These are phyloP conservation scores for Collybia nuda DNA, from an alignment of 768 basidiomycete species.

Conservation along the genomic window DNA sequence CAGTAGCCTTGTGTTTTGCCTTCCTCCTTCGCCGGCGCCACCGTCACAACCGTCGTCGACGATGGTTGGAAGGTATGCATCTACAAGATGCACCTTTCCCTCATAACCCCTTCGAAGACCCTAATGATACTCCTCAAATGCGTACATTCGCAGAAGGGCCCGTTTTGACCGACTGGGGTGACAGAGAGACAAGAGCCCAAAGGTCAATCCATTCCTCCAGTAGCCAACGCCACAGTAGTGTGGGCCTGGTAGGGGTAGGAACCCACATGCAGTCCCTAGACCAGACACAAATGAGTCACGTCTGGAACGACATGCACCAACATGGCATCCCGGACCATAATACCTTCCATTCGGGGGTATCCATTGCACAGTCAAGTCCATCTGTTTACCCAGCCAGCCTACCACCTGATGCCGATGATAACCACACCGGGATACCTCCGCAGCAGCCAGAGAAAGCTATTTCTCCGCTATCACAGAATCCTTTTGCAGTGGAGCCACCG, in stretches of 20 bases:
- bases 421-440: slow-evolving; percentile 16
- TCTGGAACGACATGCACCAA: slow-evolving; percentile 2
- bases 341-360: slow-evolving; percentile 19
- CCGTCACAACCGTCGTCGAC: slow-evolving; percentile 31
- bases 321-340: slow-evolving; percentile 7
- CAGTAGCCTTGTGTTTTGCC: slow-evolving; percentile 41
- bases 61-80: slow-evolving; percentile 36
- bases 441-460: slow-evolving; percentile 15
- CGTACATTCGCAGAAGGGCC: slow-evolving; percentile 6
- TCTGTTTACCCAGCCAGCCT: slow-evolving; percentile 50
- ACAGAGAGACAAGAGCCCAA: slow-evolving; percentile 2
- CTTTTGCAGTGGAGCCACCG: slow-evolving; percentile 8
- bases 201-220: slow-evolving; percentile 4
- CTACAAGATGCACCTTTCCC: slow-evolving; percentile 27
- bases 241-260: background rate
- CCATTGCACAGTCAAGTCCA: slow-evolving; percentile 43
- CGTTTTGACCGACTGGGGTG: background rate
- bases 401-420: slow-evolving; percentile 32
- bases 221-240: background rate
- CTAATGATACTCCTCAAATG: slow-evolving; percentile 18
- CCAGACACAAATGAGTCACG: slow-evolving; percentile 2
- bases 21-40: slow-evolving; percentile 43
- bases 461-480: slow-evolving; percentile 5
- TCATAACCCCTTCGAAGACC: slow-evolving; percentile 36
- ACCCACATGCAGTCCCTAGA: slow-evolving; percentile 1